Percentiles rank a stretch among this genome's conserved stretches.
Evolutionary conservation across 2,329 filamentous ascomycete genomes (phyloP).

Genomic region (Ramichloridium luteum): DNA sequence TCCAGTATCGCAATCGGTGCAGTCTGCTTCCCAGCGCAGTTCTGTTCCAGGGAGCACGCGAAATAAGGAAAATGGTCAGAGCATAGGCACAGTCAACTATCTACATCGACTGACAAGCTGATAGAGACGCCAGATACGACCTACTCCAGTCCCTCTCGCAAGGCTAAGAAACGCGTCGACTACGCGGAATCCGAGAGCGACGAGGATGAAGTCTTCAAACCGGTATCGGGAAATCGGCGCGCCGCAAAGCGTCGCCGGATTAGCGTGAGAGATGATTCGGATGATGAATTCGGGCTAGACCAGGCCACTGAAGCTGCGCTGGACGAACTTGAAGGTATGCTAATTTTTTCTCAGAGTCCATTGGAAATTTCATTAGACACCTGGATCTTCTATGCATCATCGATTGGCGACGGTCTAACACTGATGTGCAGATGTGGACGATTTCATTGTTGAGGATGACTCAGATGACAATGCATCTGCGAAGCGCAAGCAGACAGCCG

Average conservation of each 20-base stretch:
- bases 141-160: constrained; percentile 64
- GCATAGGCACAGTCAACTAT: too few relatives aligned
- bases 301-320: constrained; percentile 44
- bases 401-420: too few relatives aligned
- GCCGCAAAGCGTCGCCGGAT: constrained; percentile 48
- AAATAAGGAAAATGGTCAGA: constrained; percentile 42
- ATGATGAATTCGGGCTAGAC: constrained; percentile 54
- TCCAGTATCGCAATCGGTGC: constrained; percentile 1
- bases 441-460: constrained; percentile 80
- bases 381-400: too few relatives aligned
- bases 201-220: constrained; percentile 58
- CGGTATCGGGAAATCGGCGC: constrained; percentile 35
- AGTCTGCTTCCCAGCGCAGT: constrained; percentile 17
- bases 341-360: constrained; percentile 2
- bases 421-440: constrained; percentile 52
- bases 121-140: constrained; percentile 32
- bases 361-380: too few relatives aligned
- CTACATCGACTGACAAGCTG: constrained; percentile 29
- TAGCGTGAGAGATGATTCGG: constrained; percentile 53
- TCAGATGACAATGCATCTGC: constrained; percentile 53
- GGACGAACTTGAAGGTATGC: constrained; percentile 49
- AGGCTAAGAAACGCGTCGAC: constrained; percentile 57
- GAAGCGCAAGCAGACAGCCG: constrained; percentile 43
- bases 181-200: constrained; percentile 81
- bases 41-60: constrained; percentile 32